Conservation (phyloP, 257 asterid genomes). For the Jacaranda mimosifolia region DNA sequence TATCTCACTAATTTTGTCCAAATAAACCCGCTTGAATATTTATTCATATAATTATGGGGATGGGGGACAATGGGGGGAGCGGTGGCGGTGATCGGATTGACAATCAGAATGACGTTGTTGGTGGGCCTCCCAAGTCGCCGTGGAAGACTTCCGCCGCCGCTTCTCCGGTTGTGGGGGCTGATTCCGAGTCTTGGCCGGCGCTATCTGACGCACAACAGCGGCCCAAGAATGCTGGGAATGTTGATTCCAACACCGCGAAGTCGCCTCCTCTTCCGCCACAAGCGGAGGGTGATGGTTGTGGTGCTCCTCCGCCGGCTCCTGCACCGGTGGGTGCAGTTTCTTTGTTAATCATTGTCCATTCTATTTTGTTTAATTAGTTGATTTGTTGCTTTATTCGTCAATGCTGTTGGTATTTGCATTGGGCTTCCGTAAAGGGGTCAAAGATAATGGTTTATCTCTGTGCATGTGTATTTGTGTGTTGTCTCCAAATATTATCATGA, state of each 20-base stretch:
- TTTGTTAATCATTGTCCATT: constrained; percentile 16
- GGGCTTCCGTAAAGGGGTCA: not conserved
- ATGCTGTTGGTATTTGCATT: constrained; percentile 30
- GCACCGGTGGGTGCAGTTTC: constrained; percentile 47
- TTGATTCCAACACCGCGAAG: constrained; percentile 39
- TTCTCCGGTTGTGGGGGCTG: constrained; percentile 51
- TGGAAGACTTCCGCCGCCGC: constrained; percentile 74
- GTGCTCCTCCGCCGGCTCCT: constrained; percentile 47
- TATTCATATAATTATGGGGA: constrained; percentile 33
- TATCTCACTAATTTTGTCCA: constrained; percentile 5
- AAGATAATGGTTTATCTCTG: constrained; percentile 11
- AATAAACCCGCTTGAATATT: constrained; percentile 5
- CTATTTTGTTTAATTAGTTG: not conserved
- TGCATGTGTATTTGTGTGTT: constrained; percentile 8
- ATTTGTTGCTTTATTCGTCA: constrained; percentile 2
- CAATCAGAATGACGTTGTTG: constrained; percentile 48
- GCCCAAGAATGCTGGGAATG: constrained; percentile 43
- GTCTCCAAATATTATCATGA: constrained; percentile 1
- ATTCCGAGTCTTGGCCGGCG: constrained; percentile 88
- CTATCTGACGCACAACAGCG: constrained; percentile 72
- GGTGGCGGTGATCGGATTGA: constrained; percentile 50
- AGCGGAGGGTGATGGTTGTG: constrained; percentile 33
- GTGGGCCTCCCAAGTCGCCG: constrained; percentile 69
- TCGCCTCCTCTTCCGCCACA: constrained; percentile 43
- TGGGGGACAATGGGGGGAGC: constrained; percentile 61